Conservation (phyloP, 2,329 filamentous ascomycete genomes). For the Tolypocladium guangdongense region DNA sequence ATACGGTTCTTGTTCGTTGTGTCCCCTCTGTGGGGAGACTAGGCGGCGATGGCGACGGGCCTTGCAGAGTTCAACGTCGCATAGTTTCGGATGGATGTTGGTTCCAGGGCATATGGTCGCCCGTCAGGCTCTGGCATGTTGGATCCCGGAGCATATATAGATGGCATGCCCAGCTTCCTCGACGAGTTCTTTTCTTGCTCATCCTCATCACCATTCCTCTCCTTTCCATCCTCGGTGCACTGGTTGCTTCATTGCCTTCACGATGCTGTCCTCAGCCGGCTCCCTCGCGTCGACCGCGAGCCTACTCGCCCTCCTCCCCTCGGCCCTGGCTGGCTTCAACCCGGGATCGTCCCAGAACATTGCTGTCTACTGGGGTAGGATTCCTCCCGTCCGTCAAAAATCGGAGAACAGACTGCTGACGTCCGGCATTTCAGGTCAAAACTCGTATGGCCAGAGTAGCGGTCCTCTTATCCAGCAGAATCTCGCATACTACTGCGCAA, state of each 20-base stretch:
- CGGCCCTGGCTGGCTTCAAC: constrained; percentile 31
- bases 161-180: neutral
- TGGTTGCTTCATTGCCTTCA: neutral
- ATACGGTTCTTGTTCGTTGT: neutral
- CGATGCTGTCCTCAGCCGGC: constrained; percentile 5
- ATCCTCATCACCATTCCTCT: neutral
- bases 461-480: constrained; percentile 39
- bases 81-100: neutral
- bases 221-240: neutral
- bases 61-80: neutral
- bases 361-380: constrained; percentile 55
- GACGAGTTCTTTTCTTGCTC: neutral
- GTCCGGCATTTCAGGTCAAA: constrained; percentile 34
- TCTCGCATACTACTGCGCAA: constrained; percentile 47
- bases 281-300: constrained; percentile 8
- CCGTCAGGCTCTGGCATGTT: neutral
- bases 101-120: too few relatives aligned
- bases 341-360: constrained; percentile 38
- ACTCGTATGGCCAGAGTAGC: constrained; percentile 39
- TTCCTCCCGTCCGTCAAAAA: neutral
- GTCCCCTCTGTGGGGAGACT: neutral
- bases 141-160: neutral
- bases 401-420: neutral
- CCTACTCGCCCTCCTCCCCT: constrained; percentile 14
- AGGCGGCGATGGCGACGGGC: neutral